Base-by-base conservation (phyloP, 768 basidiomycete species). In the Tulasnella sp. region DNA sequence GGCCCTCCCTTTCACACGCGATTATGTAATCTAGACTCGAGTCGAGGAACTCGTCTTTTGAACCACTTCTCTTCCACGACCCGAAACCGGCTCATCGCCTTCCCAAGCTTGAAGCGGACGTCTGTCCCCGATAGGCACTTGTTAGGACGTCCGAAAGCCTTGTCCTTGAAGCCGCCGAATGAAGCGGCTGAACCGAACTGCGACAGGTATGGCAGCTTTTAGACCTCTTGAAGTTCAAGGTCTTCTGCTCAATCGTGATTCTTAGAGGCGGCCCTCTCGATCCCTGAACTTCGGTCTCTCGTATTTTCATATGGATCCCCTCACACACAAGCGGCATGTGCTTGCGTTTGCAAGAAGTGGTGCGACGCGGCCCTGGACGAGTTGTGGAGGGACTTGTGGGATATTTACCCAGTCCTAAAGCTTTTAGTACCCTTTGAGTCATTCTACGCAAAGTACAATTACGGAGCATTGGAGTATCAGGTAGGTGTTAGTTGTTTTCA, bases 321-420 rank as follows among this genome's bases (percentile, higher is more conserved):
- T 68, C 4, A 18, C 18, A 68, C 31, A 68, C 62, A 31, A 36
- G 62, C 31, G 10, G 6, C 12, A 16, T 68, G 31, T 18, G 62
- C 62, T 18, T 18, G 62, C 62, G 31, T 68, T 31, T 68, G 62
- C 62, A 68, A 68, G 34, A 68, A 68, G 62, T 68, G 62, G 62
- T 36, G 34, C 18, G 62, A 68, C 18, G 27, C 14, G 14, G 62
- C 62, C 31, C 31, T 68, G 31, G 62, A 68, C 62, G 31, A 27
- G 34, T 27, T 68, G 6, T 68, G 62, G 62, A 68, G 62, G 16
- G 62, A 68, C 10, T 3, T 62, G 8, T 8, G 36, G 7, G 62
- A 34, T 19, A 7, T 68, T 68, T 27, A 36, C 16, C 62, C 62
- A 6, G 4, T 68, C 16, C 31, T 68, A 16, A 36, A 6, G 14